Evolutionary conservation across 305 asterid species (phyloP).

Genomic region (Fraxinus platypoda): DNA sequence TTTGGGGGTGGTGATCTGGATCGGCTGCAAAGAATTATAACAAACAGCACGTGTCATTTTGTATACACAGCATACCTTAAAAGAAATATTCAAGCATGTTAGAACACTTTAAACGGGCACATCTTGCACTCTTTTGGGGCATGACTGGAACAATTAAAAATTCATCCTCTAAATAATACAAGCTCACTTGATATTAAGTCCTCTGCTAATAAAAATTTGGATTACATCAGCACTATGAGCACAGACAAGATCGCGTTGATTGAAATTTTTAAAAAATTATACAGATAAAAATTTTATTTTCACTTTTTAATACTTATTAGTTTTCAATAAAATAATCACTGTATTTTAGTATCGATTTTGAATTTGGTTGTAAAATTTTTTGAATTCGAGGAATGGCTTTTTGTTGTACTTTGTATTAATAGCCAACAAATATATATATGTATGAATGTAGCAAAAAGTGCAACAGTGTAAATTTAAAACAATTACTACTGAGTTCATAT

Average conservation of each 20-base stretch:
- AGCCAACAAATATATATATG: neutral
- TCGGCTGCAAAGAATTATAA: conserved; percentile 41
- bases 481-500: neutral
- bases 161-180: neutral
- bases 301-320: neutral
- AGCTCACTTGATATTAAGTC: neutral
- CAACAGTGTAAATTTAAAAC: neutral
- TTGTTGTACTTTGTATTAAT: too few relatives aligned
- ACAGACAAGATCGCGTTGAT: neutral
- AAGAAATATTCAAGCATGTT: neutral
- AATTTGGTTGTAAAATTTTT: neutral
- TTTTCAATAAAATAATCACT: neutral
- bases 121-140: neutral
- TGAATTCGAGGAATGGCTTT: neutral
- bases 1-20: conserved; percentile 78
- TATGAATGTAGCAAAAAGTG: neutral
- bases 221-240: neutral
- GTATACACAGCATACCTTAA: neutral
- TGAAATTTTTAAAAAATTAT: neutral
- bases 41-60: neutral
- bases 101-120: neutral
- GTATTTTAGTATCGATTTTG: neutral
- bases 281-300: neutral
- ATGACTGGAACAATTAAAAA: neutral
- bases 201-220: neutral